Percentiles rank a stretch among this genome's conserved stretches.
These are phyloP conservation scores for Fusarium setosum DNA, from an alignment of 2,329 filamentous ascomycete genomes.

Conservation along the genomic window DNA sequence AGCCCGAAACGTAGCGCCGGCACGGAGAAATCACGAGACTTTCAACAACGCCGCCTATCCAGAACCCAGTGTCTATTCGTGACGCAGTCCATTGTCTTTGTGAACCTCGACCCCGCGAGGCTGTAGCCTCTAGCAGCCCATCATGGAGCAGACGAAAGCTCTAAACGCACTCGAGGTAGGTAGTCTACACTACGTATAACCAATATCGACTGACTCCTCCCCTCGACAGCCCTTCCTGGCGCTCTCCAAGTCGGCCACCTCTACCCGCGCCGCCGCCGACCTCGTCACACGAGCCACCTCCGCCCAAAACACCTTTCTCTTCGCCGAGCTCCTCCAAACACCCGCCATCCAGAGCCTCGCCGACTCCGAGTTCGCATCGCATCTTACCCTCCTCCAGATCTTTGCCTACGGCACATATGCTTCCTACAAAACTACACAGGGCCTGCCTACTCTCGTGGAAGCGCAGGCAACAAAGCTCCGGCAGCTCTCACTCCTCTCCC, in stretches of 20 bases:
- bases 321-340: slow-evolving; percentile 89
- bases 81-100: slow-evolving; percentile 14
- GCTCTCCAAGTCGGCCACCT: slow-evolving; percentile 86
- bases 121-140: slow-evolving; percentile 41
- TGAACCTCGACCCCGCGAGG: slow-evolving; percentile 27
- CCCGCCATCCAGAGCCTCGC: slow-evolving; percentile 82
- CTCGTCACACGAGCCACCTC: slow-evolving; percentile 90
- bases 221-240: slow-evolving; percentile 85
- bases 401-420: slow-evolving; percentile 94
- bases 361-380: slow-evolving; percentile 67
- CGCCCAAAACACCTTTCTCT: slow-evolving; percentile 90
- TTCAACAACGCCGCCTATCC: not conserved
- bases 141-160: slow-evolving; percentile 80
- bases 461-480: slow-evolving; percentile 87
- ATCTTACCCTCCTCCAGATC: slow-evolving; percentile 82
- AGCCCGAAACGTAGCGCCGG: not conserved
- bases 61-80: not conserved
- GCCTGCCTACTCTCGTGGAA: slow-evolving; percentile 77
- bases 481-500: slow-evolving; percentile 87
- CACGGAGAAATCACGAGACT: not conserved
- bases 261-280: slow-evolving; percentile 85
- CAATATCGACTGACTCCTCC: not conserved
- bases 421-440: slow-evolving; percentile 67
- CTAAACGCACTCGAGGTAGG: slow-evolving; percentile 71
- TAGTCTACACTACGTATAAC: fast-evolving